Evolutionary conservation across 768 basidiomycete genomes (phyloP), one percentile per base, ranked within the genome.

Genomic region (Agaricus blazei): DNA sequence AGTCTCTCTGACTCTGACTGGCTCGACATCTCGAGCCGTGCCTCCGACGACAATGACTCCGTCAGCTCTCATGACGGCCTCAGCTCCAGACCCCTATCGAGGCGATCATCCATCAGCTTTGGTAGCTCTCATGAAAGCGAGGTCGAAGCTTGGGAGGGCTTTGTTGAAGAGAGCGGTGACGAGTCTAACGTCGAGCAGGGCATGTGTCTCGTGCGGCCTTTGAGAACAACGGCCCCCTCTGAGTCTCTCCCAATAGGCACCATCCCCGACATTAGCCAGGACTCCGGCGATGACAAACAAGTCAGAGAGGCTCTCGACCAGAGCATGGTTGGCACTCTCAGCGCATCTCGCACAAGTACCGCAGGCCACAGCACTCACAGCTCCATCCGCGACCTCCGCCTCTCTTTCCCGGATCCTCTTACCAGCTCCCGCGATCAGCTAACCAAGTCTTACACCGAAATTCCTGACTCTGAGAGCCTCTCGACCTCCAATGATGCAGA

Each of bases 361-460:
- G 65, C 81, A 53, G 76, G 79, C 59, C 67, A 80, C 48, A 80
- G 82, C 56, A 68, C 78, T 53, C 85, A 85, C 56, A 77, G 64
- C 52, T 82, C 84, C n/a, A 70, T 83, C 48, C 85, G 84, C 68
- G 87, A 90, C 71, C 78, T 91, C 58, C 81, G 86, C 61, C 69
- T 91, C 56, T 90, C 89, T 34, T 92, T 92, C 71, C 89, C 89
- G 38, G 89, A 92, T 70, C 89, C 89, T 57, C 77, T 91, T 64
- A 84, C 82, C 53, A 87, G 85, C 66, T 86, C 86, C 52, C 77
- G 75, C 58, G 78, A 83, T 68, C 81, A 87, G 55, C 72, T 81
- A 49, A 77, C 75, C 66, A 75, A 78, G 58, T 83, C 85, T 34
- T 83, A 79, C 64, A 81, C 84, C 59, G 75, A 80, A 36, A 72